phyloP scores from a whole-genome alignment of 2,329 filamentous ascomycete genomes.

The Diatrype stigma region DNA sequence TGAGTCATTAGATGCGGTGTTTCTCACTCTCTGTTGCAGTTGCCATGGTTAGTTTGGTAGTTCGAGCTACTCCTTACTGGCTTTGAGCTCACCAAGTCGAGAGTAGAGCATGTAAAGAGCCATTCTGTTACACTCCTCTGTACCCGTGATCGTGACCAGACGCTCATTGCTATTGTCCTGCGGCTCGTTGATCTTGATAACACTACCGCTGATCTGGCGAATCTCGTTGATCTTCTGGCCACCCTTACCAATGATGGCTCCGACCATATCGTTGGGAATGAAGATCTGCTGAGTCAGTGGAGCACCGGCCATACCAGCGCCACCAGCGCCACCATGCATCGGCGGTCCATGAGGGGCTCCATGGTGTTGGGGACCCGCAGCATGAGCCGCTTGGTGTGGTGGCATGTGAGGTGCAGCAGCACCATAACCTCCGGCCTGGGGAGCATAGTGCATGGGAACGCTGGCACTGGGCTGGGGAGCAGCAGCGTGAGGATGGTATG shows the following conservation, averaged over 20 bases:
- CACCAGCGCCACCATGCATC: slow-evolving; percentile 53
- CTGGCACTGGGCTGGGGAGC: slow-evolving; percentile 56
- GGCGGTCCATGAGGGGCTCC: slow-evolving; percentile 71
- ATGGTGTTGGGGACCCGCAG: slow-evolving; percentile 54
- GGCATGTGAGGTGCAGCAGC: slow-evolving; percentile 76
- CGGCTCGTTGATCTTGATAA: slow-evolving; percentile 99
- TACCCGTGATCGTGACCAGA: slow-evolving; percentile 94
- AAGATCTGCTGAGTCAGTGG: slow-evolving; percentile 97
- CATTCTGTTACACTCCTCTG: slow-evolving; percentile 98
- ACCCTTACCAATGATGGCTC: slow-evolving; percentile 97
- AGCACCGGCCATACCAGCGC: slow-evolving; percentile 61
- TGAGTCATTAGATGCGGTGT: slow-evolving; percentile 23
- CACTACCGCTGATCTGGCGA: slow-evolving; percentile 90
- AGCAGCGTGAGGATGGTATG: slow-evolving; percentile 63
- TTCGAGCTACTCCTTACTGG: slow-evolving; percentile 12
- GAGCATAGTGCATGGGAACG: slow-evolving; percentile 75
- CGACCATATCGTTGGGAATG: slow-evolving; percentile 99
- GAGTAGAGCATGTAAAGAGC: slow-evolving; percentile 99
- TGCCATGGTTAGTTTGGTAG: slow-evolving; percentile 19
- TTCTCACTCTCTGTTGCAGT: slow-evolving; percentile 26
- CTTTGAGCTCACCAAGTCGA: slow-evolving; percentile 69
- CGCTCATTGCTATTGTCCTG: slow-evolving; percentile 99
- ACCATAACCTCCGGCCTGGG: slow-evolving; percentile 72
- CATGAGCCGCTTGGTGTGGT: slow-evolving; percentile 64
- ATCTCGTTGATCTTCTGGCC: slow-evolving; percentile 99